Evolutionary conservation across 164 flowering plant genomes (phyloP), one percentile per base, ranked within the genome.

Genomic region (Umbilicus rupestris): DNA sequence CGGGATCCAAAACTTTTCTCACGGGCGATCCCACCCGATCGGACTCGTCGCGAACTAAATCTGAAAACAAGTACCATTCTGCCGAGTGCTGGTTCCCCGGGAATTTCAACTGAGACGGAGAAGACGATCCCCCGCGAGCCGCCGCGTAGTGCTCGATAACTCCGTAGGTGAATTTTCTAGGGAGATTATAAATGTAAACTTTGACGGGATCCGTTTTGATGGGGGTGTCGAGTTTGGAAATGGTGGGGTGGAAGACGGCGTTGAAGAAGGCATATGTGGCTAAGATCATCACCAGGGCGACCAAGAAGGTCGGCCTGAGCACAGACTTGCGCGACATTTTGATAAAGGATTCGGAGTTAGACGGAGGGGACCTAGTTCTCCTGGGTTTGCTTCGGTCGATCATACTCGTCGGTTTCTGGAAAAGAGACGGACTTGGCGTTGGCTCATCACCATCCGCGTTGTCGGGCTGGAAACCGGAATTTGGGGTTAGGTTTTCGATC

Each of bases 1-100:
- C 87, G 1, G 97, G 97, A 69, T 94, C 90, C 26, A 66, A 42
- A 42, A 91, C 97, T 71, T 85, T 69, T 35, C 68, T 62, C 3
- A 94, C 80, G 0, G 80, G 69, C 14, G 89, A 83, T 26, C 77
- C 79, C 16, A 39, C 30, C 33, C 92, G 78, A 3, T 77, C 86
- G 14, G 68, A 24, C 2, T 69, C 71, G n/a, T 77, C 75, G 5
- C 81, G 74, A 50, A 63, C 68, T 72, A 94, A 70, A 72, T 91
- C 99, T 15, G 80, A 68, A 71, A 84, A 94, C 35, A 94, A 73
- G 69, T 73, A 79, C 99, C 97, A 94, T 79, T 94, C 99, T 8
- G 87, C 96, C 65, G 89, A 78, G 77, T 94, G 99, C 85, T 94
- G 97, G 67, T 91, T 79, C 19, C 96, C 99, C 3, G 99, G 96